A percentile compares a stretch with the other conserved stretches of the same genome.
Conservation (phyloP, 192 early-diverging fungal species). For the Podila epicladia region DNA sequence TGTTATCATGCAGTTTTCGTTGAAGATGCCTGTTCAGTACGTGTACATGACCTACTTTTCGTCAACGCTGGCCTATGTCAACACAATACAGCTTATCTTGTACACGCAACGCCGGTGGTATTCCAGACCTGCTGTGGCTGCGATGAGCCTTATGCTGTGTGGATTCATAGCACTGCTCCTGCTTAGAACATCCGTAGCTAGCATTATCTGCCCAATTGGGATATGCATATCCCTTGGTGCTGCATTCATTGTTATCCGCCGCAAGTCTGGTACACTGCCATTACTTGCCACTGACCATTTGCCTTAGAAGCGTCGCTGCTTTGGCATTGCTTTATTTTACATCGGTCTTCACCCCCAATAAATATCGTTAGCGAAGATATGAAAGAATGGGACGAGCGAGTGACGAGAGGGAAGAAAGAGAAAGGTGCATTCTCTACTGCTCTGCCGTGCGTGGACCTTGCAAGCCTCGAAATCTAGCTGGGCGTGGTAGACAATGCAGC, state of each 20-base stretch:
- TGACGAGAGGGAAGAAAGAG: not conserved
- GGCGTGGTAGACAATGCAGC: no score
- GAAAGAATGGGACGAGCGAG: not conserved
- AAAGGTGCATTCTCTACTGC: not conserved
- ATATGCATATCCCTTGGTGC: not conserved
- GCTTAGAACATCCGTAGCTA: constrained; percentile 19
- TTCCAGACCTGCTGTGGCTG: not conserved
- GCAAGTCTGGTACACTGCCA: not conserved
- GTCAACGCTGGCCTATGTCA: constrained; percentile 28
- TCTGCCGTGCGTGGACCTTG: no score
- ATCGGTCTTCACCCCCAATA: not conserved
- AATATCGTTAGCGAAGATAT: not conserved
- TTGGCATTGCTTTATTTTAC: no score
- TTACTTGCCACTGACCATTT: no score
- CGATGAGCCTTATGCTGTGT: constrained; percentile 18
- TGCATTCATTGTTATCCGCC: not conserved
- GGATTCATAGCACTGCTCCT: constrained; percentile 18
- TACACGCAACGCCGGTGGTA: constrained; percentile 14
- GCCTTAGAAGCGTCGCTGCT: no score
- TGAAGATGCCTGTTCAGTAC: constrained; percentile 29
- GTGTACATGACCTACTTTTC: constrained; percentile 41
- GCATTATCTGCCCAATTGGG: constrained; percentile 30
- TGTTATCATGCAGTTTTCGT: constrained; percentile 36
- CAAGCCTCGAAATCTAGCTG: no score
- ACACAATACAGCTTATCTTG: constrained; percentile 15